These are phyloP conservation scores for Sclerotiophoma versabilis DNA, from an alignment of 2,329 filamentous ascomycete species.

Conservation along the genomic window DNA sequence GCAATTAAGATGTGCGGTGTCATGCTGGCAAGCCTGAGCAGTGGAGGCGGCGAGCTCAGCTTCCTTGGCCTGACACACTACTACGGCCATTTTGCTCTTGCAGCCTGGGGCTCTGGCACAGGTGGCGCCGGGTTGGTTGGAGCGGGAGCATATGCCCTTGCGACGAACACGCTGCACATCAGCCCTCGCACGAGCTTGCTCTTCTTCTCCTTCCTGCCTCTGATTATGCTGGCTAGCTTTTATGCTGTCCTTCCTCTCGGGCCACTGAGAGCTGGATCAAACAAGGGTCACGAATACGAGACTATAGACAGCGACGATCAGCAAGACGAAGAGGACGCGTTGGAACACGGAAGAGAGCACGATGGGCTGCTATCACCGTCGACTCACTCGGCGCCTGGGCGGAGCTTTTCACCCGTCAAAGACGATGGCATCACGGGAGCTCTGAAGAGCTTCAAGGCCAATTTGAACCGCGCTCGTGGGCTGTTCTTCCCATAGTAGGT, in stretches of 20 bases:
- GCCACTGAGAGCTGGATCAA: constrained; percentile 62
- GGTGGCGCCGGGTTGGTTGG: constrained; percentile 88
- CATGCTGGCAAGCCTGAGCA: constrained; percentile 82
- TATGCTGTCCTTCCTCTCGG: constrained; percentile 78
- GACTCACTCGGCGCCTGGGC: constrained; percentile 40
- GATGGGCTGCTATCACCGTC: constrained; percentile 47
- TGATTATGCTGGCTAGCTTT: constrained; percentile 85
- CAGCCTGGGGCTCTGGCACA: constrained; percentile 91
- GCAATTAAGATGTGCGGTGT: constrained; percentile 82
- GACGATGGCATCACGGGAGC: constrained; percentile 22
- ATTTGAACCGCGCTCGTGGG: constrained; percentile 69
- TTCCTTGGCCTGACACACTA: constrained; percentile 92
- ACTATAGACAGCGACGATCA: constrained; percentile 55
- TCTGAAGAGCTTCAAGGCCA: constrained; percentile 52
- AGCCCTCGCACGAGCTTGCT: constrained; percentile 77
- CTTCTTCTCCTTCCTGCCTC: constrained; percentile 78
- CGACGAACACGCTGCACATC: constrained; percentile 81
- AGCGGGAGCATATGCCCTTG: constrained; percentile 77
- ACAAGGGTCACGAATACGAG: constrained; percentile 61
- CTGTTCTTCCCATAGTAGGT: constrained; percentile 76
- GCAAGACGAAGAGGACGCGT: constrained; percentile 32
- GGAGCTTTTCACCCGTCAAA: constrained; percentile 31
- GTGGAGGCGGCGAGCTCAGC: constrained; percentile 86
- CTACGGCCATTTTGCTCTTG: constrained; percentile 86
- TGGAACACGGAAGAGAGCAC: constrained; percentile 31